A percentile compares a stretch with the other conserved stretches of the same genome.
Conservation (phyloP, 331 rosid species). For the Dryas integrifolia region DNA sequence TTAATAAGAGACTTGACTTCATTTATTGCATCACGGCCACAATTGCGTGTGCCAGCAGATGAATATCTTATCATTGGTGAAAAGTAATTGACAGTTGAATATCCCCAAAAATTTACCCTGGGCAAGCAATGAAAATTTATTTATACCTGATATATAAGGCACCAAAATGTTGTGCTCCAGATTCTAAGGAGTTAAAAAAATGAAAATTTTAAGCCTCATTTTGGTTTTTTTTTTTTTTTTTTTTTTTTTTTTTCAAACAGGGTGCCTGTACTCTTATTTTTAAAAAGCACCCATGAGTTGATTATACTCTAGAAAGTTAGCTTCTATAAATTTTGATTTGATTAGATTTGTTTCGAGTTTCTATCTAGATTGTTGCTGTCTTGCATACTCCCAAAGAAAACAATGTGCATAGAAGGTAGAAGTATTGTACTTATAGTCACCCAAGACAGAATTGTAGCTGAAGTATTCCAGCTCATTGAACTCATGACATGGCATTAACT, state of each 20-base stretch:
- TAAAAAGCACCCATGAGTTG: neutral
- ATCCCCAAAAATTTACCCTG: conserved; percentile 98
- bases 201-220: neutral
- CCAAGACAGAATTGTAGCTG: conserved; percentile 75
- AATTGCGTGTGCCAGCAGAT: conserved; percentile 62
- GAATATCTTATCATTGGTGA: conserved; percentile 97
- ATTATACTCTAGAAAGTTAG: neutral
- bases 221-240: too few species aligned
- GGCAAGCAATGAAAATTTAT: conserved; percentile 19
- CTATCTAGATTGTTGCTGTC: neutral
- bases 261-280: neutral
- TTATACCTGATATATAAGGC: neutral
- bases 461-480: conserved; percentile 89
- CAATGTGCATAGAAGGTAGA: conserved; percentile 14
- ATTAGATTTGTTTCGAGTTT: neutral
- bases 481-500: conserved; percentile 95
- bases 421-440: conserved; percentile 65
- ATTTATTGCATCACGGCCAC: conserved; percentile 78
- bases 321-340: neutral
- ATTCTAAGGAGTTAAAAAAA: neutral
- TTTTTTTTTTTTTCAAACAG: neutral
- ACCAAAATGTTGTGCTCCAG: neutral
- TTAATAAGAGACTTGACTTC: conserved; percentile 77
- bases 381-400: neutral
- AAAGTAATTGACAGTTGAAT: conserved; percentile 84